Percentiles rank a stretch among this genome's conserved stretches.
These are phyloP conservation scores for Clathrus columnatus DNA, from an alignment of 768 basidiomycete species.

Conservation along the genomic window DNA sequence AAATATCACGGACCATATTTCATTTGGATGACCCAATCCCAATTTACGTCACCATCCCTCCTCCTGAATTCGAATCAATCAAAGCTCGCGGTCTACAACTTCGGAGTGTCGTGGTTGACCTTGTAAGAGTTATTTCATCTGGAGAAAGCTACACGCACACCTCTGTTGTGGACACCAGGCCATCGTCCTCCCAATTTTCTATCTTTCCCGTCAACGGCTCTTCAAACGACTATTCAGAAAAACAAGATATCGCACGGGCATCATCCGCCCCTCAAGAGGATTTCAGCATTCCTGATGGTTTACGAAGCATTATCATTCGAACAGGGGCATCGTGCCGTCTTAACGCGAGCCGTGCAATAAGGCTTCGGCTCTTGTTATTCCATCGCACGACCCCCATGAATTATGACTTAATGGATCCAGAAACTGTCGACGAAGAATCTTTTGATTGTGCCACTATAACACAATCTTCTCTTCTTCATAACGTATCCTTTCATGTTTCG, in stretches of 20 bases:
- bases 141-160: background rate
- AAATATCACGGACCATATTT: slow-evolving; percentile 67
- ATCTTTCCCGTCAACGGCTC: slow-evolving; percentile 5
- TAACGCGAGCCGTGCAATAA: slow-evolving; percentile 65
- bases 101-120: slow-evolving; percentile 72
- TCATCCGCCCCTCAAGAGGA: background rate
- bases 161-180: background rate
- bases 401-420: slow-evolving; percentile 29
- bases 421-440: slow-evolving; percentile 43
- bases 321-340: slow-evolving; percentile 92
- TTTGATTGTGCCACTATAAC: slow-evolving; percentile 68
- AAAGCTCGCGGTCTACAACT: slow-evolving; percentile 63
- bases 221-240: background rate
- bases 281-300: background rate
- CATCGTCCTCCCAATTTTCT: background rate
- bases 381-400: slow-evolving; percentile 41
- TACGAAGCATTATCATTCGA: slow-evolving; percentile 45
- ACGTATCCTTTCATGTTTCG: slow-evolving; percentile 68
- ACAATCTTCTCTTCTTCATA: slow-evolving; percentile 75
- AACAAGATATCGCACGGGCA: background rate
- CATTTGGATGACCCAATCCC: slow-evolving; percentile 66
- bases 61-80: slow-evolving; percentile 60
- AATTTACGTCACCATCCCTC: slow-evolving; percentile 71
- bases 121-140: slow-evolving; percentile 41
- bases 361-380: slow-evolving; percentile 65